Base-by-base conservation (phyloP, 2,329 filamentous ascomycete species). In the Aspergillus novoparasiticus region DNA sequence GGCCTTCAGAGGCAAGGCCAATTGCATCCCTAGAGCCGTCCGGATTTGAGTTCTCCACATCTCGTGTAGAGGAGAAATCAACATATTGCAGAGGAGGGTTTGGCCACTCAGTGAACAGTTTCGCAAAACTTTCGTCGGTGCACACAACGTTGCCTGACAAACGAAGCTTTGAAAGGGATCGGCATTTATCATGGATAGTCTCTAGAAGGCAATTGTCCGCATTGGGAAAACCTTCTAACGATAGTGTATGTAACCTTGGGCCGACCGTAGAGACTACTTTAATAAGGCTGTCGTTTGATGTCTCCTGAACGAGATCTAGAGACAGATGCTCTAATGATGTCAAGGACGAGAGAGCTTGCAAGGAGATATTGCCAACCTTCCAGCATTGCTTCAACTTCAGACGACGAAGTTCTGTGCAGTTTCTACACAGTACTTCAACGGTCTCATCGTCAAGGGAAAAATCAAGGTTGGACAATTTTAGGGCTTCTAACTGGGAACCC, bases 401-500 rank as follows among this genome's bases (percentile, higher is more conserved):
- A 4, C 91, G 89, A 55, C 82, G 83, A 16, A 98, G 82, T 26
- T 87, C 85, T 0, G 89, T 88, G 69, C 92, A 94, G 64, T 85
- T 79, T 8, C 83, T 80, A 28, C 84, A 82, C 64, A 97, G 81
- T n/a, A 84, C 76, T 16, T 82, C 75, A 1, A 95, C 80, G 1
- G 87, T 87, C 9, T 90, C 85, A 64, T 97, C 89, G 46, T 89
- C 87, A 67, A 98, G 90, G 36, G 94, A 89, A 58, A 85, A 90
- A 75, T 97, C 93, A 0, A 95, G 90, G 78, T 90, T 93, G 72
- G 93, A 93, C 2, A 97, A 84, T 70, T 93, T 91, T 23, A 98
- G 77, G 0, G 84, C 83, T 69, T 88, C 85, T 14, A 97, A 83
- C 26, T 84, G 77, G 10, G 80, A 70, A 12, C 93, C 94, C 63